Conservation (phyloP, 2,329 filamentous ascomycete genomes). For the Juglanconis sp. region DNA sequence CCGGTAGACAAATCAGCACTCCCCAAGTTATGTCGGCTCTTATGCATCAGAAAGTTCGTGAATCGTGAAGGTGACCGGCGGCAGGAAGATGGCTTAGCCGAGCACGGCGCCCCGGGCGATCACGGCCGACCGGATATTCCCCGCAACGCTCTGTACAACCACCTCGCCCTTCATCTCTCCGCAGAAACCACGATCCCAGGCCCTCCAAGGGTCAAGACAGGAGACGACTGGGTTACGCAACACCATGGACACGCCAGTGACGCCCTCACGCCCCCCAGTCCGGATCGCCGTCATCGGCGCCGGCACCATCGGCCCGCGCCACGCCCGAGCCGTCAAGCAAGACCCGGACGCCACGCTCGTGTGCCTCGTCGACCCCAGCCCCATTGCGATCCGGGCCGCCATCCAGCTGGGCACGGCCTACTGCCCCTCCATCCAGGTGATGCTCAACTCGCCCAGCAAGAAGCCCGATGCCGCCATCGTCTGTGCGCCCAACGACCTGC, state of each 20-base stretch:
- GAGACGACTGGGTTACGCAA: neutral
- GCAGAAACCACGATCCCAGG: neutral
- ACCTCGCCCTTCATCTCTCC: neutral
- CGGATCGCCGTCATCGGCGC: conserved; percentile 30
- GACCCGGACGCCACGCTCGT: conserved; percentile 23
- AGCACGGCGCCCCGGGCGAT: too few relatives aligned
- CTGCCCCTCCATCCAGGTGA: conserved; percentile 33
- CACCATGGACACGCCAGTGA: neutral
- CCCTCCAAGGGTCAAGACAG: neutral
- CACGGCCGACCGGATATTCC: too few relatives aligned
- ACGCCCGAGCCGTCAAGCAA: conserved; percentile 27
- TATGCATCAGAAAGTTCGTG: too few relatives aligned
- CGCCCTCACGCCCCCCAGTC: neutral
- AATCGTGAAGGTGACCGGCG: too few relatives aligned
- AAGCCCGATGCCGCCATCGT: conserved; percentile 54
- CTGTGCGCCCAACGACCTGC: conserved; percentile 58
- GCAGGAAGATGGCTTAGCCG: too few relatives aligned
- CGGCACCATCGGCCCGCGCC: conserved; percentile 30
- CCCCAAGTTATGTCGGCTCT: too few relatives aligned
- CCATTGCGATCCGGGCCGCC: conserved; percentile 21
- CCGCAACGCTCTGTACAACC: neutral
- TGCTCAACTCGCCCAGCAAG: conserved; percentile 34
- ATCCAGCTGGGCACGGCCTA: conserved; percentile 22
- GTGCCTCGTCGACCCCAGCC: conserved; percentile 30
- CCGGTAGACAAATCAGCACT: too few relatives aligned